phyloP scores from a whole-genome alignment of 2,329 filamentous ascomycete species.

The Hypoxylon sp. region DNA sequence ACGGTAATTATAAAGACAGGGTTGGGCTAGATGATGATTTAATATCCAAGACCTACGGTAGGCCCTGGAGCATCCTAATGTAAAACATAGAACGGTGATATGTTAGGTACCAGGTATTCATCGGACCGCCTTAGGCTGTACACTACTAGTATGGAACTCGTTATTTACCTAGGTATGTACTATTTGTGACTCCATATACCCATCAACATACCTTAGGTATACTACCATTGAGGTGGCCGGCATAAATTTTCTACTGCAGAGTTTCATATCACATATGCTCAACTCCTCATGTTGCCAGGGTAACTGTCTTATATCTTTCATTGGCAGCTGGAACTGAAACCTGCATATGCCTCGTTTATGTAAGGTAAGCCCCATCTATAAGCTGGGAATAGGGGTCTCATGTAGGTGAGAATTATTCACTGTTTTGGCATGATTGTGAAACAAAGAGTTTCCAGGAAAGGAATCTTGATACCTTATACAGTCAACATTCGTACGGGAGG shows the following conservation, averaged over 20 bases:
- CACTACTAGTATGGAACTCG: background rate
- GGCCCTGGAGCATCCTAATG: background rate
- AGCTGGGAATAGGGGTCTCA: background rate
- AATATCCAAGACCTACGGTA: background rate
- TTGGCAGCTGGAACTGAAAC: background rate
- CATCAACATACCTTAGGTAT: background rate
- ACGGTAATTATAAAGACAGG: conserved; percentile 2
- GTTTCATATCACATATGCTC: conserved; percentile 1
- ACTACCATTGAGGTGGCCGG: background rate
- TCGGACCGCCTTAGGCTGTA: background rate
- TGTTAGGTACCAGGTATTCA: background rate
- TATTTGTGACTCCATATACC: background rate
- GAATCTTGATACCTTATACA: background rate
- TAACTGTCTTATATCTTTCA: background rate
- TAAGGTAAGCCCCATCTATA: background rate
- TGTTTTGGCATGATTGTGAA: background rate
- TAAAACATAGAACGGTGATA: background rate
- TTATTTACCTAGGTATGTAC: background rate
- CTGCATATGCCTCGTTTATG: background rate
- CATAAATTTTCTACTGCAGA: background rate
- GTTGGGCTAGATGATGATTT: conserved; percentile 1
- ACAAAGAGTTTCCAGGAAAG: background rate
- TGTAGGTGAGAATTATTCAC: background rate
- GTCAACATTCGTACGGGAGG: background rate
- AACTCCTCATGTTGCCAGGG: conserved; percentile 2